Evolutionary conservation across 176 grass and related monocot species (phyloP).

Genomic region (Aegilops longissima): DNA sequence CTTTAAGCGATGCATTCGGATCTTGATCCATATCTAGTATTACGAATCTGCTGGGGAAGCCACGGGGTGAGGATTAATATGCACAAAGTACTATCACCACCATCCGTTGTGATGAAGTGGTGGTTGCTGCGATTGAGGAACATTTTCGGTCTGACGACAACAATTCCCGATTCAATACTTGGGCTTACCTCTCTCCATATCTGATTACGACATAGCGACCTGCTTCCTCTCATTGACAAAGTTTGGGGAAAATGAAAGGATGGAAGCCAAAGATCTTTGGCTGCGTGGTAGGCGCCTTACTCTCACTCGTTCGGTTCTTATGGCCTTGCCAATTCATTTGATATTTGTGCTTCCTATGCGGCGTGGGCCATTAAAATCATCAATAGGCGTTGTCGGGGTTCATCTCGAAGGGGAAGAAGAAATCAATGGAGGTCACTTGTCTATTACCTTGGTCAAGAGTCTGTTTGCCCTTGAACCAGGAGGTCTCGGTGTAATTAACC

Average conservation of each 20-base stretch:
- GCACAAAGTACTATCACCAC: background rate
- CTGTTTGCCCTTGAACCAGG: too few relatives aligned
- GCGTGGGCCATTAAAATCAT: background rate
- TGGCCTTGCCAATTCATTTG: background rate
- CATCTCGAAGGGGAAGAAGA: background rate
- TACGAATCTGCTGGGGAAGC: background rate
- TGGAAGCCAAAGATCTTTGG: too few relatives aligned
- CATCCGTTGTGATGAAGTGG: background rate
- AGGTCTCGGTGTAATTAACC: too few relatives aligned
- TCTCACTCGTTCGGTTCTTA: too few relatives aligned
- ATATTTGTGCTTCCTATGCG: background rate
- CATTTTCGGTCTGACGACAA: too few relatives aligned
- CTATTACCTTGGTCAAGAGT: background rate
- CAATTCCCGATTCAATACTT: too few relatives aligned
- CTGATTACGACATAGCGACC: too few relatives aligned
- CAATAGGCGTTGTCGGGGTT: background rate
- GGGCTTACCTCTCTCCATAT: too few relatives aligned
- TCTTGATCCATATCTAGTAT: background rate
- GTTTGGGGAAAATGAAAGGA: too few relatives aligned
- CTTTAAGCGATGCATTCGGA: background rate
- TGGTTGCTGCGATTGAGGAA: accelerated
- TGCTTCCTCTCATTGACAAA: too few relatives aligned
- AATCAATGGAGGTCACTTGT: background rate
- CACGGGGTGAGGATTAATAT: background rate
- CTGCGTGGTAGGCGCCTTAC: too few relatives aligned